Conservation (phyloP, 208 protist genomes). For the Leishmania braziliensis region DNA sequence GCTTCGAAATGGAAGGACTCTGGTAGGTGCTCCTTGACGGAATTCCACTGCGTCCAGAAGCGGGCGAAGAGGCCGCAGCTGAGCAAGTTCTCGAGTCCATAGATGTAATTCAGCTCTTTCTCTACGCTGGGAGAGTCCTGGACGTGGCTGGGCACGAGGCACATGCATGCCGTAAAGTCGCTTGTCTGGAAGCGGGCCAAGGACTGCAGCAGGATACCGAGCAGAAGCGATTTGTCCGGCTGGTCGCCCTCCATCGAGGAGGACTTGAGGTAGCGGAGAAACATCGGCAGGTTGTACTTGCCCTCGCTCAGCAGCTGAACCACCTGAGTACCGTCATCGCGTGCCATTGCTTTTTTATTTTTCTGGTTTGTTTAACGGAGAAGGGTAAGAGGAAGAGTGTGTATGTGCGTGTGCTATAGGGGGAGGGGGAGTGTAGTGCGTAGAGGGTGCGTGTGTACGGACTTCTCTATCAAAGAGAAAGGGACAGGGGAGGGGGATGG, state of each 20-base stretch:
- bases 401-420: background rate
- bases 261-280: slow-evolving; percentile 81
- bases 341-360: slow-evolving; percentile 23
- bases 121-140: slow-evolving; percentile 77
- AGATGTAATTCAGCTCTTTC: slow-evolving; percentile 82
- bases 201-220: slow-evolving; percentile 81
- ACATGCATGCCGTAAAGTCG: slow-evolving; percentile 89
- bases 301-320: slow-evolving; percentile 79
- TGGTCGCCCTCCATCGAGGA: slow-evolving; percentile 62
- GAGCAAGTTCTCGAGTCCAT: slow-evolving; percentile 90
- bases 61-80: slow-evolving; percentile 76
- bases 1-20: slow-evolving; percentile 82
- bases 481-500: background rate
- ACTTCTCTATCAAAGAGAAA: background rate
- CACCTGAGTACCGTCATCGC: slow-evolving; percentile 69
- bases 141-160: slow-evolving; percentile 78
- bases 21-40: slow-evolving; percentile 64
- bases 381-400: background rate
- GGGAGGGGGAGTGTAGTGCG: background rate
- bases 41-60: slow-evolving; percentile 82
- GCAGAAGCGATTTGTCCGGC: slow-evolving; percentile 76
- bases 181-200: slow-evolving; percentile 85
- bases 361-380: background rate
- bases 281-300: slow-evolving; percentile 82
- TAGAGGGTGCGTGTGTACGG: background rate